Evolutionary conservation across 306 rosid species (phyloP), one percentile per base, ranked within the genome.

Genomic region (Trifolium subterraneum): DNA sequence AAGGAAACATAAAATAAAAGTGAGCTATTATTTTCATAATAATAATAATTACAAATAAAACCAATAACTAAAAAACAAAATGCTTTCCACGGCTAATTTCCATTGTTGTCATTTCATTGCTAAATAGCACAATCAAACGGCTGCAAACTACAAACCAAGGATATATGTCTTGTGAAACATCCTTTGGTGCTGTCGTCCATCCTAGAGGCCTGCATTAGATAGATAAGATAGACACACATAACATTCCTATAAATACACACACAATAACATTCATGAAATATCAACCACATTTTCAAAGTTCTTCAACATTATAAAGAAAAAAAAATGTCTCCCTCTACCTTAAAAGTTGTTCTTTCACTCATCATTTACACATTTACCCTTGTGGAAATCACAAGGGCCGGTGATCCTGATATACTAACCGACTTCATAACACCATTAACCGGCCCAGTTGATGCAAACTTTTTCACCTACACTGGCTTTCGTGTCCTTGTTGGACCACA

Each of bases 381-480:
- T 3, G 1, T 73, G 29, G 50, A 56, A 31, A 71, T 45, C 27
- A 58, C 89, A 55, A 20, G 7, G 25, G 86, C 70, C 0, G 84
- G 84, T 20, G 94, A 91, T 50, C 85, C 94, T 0, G 82, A 89
- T 73, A 86, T 87, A 12, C 79, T 89, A 15, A 27, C 51, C 0
- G 94, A 91, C 58, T 88, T 64, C 70, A n/a, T 86, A 7, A 25
- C 12, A 19, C 92, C 84, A 2, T 5, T 10, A 10, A 65, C 72
- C 6, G 70, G 55, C n/a, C 52, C 64, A 47, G 6, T 68, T 3
- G 35, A 78, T 9, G 86, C 79, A 1, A 74, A 45, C 63, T 88
- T 77, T 79, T 91, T 91, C 87, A 87, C 90, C 27, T 83, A 35
- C 66, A 83, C 83, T 0, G 87, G 86, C 56, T 8, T 85, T 0